Conservation (phyloP, 2,329 filamentous ascomycete species). For the Alternaria angustiovoidea region DNA sequence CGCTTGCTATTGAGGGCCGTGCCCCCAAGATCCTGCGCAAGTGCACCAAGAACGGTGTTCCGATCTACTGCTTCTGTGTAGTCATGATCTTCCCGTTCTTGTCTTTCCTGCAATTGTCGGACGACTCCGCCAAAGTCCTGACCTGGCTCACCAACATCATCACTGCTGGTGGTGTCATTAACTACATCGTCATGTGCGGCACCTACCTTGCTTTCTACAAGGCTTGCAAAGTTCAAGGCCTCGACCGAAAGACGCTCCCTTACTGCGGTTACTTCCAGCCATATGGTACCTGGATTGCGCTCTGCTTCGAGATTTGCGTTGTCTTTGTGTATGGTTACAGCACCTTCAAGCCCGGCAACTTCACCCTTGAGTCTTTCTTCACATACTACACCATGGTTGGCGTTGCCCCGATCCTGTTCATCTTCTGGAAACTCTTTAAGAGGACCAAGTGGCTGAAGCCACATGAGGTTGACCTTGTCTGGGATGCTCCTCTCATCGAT, state of each 20-base stretch:
- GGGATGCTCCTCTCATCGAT: conserved; percentile 52
- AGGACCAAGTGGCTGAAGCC: conserved; percentile 62
- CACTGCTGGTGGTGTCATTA: conserved; percentile 70
- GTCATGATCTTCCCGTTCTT: conserved; percentile 74
- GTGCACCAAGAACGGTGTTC: conserved; percentile 70
- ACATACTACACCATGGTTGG: conserved; percentile 63
- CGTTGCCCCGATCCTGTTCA: conserved; percentile 62
- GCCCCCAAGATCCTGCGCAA: conserved; percentile 65
- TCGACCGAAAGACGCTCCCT: conserved; percentile 59
- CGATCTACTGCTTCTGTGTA: conserved; percentile 73
- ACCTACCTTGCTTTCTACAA: conserved; percentile 69
- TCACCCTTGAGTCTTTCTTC: conserved; percentile 60
- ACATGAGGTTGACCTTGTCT: conserved; percentile 58
- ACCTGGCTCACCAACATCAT: conserved; percentile 76
- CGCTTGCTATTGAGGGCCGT: conserved; percentile 61
- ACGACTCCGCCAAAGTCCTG: conserved; percentile 71
- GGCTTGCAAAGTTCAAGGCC: conserved; percentile 58
- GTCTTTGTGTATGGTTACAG: conserved; percentile 64
- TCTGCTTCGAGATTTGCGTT: conserved; percentile 59
- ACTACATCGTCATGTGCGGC: conserved; percentile 60
- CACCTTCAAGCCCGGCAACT: conserved; percentile 58
- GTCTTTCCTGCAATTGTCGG: conserved; percentile 76
- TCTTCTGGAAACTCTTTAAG: conserved; percentile 71
- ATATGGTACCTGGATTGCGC: conserved; percentile 60
- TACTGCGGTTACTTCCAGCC: conserved; percentile 59